Percentiles rank a stretch among this genome's conserved stretches.
Conservation (phyloP, 2,329 filamentous ascomycete species). For the Mycogone perniciosa region DNA sequence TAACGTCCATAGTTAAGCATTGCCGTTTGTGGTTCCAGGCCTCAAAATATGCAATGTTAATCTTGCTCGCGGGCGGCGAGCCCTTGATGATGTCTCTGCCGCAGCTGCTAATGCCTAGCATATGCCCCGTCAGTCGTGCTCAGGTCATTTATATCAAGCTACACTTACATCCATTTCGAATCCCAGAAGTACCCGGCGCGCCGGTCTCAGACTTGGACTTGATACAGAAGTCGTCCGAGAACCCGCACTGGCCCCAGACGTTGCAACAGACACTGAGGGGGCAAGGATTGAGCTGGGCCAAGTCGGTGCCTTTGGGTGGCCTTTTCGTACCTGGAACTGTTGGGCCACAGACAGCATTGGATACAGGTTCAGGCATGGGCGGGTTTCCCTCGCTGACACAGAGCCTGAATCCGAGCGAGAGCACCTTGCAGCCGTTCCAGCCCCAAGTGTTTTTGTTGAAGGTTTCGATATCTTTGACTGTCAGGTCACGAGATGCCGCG, state of each 20-base stretch:
- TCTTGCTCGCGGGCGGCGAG: conserved; percentile 19
- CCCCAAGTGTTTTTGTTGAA: conserved; percentile 35
- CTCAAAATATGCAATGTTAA: conserved; percentile 28
- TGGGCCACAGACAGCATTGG: conserved; percentile 36
- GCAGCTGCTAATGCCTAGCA: conserved; percentile 26
- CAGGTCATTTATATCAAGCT: background rate
- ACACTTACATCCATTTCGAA: conserved; percentile 18
- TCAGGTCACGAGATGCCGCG: conserved; percentile 29
- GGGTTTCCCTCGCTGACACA: conserved; percentile 26
- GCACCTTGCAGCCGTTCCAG: conserved; percentile 27
- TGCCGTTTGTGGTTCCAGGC: conserved; percentile 23
- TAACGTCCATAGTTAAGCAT: conserved; percentile 27
- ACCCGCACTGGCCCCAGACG: conserved; percentile 41
- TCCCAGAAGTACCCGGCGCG: conserved; percentile 21
- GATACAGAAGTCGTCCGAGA: conserved; percentile 37
- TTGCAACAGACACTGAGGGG: conserved; percentile 38
- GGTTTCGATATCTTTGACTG: conserved; percentile 28
- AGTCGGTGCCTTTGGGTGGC: conserved; percentile 18
- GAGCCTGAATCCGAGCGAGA: conserved; percentile 19
- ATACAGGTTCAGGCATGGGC: conserved; percentile 19
- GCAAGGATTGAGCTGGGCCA: conserved; percentile 40
- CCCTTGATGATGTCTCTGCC: conserved; percentile 26
- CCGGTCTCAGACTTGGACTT: conserved; percentile 22
- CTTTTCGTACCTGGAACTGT: conserved; percentile 31
- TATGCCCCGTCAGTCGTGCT: background rate